A percentile compares a stretch with the other conserved stretches of the same genome.
phyloP scores from a whole-genome alignment of 768 basidiomycete species.

The Candolleomyces eurysporus region DNA sequence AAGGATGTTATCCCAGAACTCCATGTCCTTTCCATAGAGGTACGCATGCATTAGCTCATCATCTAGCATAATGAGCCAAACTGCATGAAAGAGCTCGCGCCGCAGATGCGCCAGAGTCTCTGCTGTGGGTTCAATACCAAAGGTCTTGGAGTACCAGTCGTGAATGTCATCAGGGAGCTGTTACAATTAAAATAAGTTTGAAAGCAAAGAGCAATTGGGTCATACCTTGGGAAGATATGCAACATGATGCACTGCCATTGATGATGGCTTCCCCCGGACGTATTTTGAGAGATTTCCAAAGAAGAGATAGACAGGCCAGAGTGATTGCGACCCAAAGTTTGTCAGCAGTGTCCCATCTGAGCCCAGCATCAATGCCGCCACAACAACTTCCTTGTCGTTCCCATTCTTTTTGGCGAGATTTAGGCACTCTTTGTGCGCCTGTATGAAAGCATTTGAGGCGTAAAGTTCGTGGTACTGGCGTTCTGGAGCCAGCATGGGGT shows the following conservation, averaged over 20 bases:
- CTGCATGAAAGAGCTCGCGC: constrained; percentile 24
- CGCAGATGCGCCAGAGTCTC: constrained; percentile 2
- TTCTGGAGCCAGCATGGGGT: too few species aligned
- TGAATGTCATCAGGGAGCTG: too few species aligned
- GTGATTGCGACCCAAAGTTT: constrained; percentile 27
- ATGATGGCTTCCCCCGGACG: constrained; percentile 19
- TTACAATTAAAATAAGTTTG: too few species aligned
- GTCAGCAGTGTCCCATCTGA: constrained; percentile 32
- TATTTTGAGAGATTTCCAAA: constrained; percentile 42
- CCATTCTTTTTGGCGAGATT: background rate
- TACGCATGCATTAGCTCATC: constrained; percentile 4
- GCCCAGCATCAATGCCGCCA: constrained; percentile 25
- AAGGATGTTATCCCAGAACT: background rate
- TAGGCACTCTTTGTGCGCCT: too few species aligned
- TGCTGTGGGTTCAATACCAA: background rate
- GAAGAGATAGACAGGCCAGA: constrained; percentile 32
- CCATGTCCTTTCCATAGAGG: constrained; percentile 1
- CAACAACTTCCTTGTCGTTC: constrained; percentile 11
- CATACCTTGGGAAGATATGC: constrained; percentile 37
- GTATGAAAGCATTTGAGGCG: too few species aligned
- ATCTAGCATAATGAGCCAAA: constrained; percentile 20
- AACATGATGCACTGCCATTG: constrained; percentile 31
- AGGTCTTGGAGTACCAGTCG: too few species aligned
- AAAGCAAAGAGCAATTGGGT: constrained; percentile 8
- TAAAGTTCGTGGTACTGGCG: too few species aligned